Evolutionary conservation across 2,329 filamentous ascomycete species (phyloP).

Genomic region (Diaporthe ampelina): DNA sequence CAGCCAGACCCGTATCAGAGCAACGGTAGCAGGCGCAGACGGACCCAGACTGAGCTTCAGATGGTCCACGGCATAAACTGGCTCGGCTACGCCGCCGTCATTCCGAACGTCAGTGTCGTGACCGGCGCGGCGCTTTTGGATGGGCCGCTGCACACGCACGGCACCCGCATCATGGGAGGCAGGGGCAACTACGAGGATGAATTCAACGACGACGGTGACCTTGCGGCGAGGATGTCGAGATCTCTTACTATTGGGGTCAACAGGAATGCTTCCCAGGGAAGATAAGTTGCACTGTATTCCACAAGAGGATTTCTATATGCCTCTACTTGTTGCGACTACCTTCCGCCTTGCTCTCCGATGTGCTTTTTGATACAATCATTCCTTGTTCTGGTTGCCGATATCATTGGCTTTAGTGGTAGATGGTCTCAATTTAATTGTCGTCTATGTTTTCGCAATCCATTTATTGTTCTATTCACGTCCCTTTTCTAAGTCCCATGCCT

Average conservation of each 20-base stretch:
- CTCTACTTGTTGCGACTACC: not conserved
- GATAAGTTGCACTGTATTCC: not conserved
- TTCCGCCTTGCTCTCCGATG: not conserved
- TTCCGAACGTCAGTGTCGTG: conserved; percentile 30
- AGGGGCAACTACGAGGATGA: not conserved
- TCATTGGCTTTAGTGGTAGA: too few species aligned
- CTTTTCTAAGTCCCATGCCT: too few species aligned
- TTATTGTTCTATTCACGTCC: too few species aligned
- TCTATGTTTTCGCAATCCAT: too few species aligned
- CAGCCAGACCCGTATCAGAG: not conserved
- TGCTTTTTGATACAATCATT: not conserved
- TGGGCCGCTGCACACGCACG: not conserved
- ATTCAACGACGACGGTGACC: not conserved
- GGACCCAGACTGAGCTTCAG: conserved; percentile 31
- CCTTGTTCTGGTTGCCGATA: not conserved
- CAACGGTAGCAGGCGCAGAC: not conserved
- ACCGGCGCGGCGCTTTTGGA: conserved; percentile 17
- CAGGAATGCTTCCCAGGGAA: not conserved
- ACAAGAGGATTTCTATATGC: not conserved
- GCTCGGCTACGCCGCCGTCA: conserved; percentile 6
- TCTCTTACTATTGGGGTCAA: not conserved
- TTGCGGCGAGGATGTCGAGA: not conserved
- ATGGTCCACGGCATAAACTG: conserved; percentile 30
- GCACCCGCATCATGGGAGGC: not conserved
- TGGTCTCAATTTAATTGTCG: not conserved